These are phyloP conservation scores for Wickerhamomyces chaumierensis DNA, from an alignment of 805 yeast species.

Conservation along the genomic window DNA sequence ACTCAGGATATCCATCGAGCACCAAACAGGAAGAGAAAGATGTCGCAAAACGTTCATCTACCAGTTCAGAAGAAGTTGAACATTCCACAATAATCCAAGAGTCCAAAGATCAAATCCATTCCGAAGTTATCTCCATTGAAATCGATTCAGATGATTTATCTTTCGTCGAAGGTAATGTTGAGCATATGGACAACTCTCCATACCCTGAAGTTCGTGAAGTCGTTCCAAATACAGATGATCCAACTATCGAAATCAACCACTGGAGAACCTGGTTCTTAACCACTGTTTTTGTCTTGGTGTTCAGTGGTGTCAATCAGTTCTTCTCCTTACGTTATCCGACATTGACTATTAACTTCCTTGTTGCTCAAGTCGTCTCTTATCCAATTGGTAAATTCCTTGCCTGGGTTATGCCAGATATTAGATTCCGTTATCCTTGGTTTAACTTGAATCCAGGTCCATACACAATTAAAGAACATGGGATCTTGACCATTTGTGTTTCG, in stretches of 20 bases:
- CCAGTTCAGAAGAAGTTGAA: too few relatives aligned
- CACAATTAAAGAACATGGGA: slow-evolving; percentile 41
- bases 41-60: too few relatives aligned
- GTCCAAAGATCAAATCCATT: not conserved
- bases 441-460: slow-evolving; percentile 41
- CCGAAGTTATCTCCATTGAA: slow-evolving; percentile 1
- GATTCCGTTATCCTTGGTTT: slow-evolving; percentile 21
- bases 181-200: slow-evolving; percentile 32
- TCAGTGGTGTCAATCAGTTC: slow-evolving; percentile 46
- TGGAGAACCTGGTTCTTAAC: slow-evolving; percentile 46
- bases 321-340: slow-evolving; percentile 43
- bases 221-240: slow-evolving; percentile 42
- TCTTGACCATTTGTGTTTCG: slow-evolving; percentile 37
- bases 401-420: slow-evolving; percentile 26
- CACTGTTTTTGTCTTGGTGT: slow-evolving; percentile 37
- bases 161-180: slow-evolving; percentile 13
- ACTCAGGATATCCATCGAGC: not conserved
- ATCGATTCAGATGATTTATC: slow-evolving; percentile 6
- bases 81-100: not conserved
- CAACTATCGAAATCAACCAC: slow-evolving; percentile 35
- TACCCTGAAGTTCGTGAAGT: slow-evolving; percentile 58
- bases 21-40: not conserved
- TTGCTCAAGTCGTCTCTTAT: slow-evolving; percentile 50
- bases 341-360: slow-evolving; percentile 35
- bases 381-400: slow-evolving; percentile 46